Conservation (phyloP, 805 yeast genomes). For the Ogataea corticis region DNA sequence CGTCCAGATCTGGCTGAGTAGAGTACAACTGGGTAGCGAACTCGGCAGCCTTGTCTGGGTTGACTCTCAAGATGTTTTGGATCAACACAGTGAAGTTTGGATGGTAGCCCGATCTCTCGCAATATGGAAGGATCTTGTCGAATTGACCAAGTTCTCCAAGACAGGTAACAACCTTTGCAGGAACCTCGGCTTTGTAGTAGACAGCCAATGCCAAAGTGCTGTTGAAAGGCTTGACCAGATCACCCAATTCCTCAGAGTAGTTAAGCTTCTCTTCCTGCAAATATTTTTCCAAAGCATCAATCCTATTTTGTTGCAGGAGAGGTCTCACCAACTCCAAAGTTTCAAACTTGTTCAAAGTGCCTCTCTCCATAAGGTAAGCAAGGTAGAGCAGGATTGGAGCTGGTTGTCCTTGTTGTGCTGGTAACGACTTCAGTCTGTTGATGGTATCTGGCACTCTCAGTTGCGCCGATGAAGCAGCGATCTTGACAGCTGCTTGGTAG, state of each 20-base stretch:
- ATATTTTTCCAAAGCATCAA: conserved; percentile 94
- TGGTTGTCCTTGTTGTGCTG: conserved; percentile 90
- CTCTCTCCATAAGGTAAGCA: conserved; percentile 87
- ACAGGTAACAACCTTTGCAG: conserved; percentile 86
- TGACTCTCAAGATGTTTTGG: conserved; percentile 86
- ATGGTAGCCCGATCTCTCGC: conserved; percentile 81
- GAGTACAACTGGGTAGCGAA: conserved; percentile 85
- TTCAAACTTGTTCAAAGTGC: conserved; percentile 88
- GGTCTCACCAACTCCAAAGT: conserved; percentile 94
- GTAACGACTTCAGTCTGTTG: conserved; percentile 84
- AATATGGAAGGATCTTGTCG: conserved; percentile 92
- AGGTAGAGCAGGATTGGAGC: conserved; percentile 94
- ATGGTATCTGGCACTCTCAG: conserved; percentile 94
- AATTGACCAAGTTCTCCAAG: conserved; percentile 96
- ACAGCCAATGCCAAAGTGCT: conserved; percentile 86
- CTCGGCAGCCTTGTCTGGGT: conserved; percentile 98
- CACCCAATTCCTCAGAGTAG: conserved; percentile 97
- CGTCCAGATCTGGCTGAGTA: conserved; percentile 63
- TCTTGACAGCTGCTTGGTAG: conserved; percentile 89
- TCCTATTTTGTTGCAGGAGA: conserved; percentile 91
- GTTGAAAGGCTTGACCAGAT: conserved; percentile 86
- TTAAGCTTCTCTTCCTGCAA: conserved; percentile 92
- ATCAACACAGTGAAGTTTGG: conserved; percentile 90
- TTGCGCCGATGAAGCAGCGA: conserved; percentile 93
- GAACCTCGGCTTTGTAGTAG: conserved; percentile 78